A percentile compares a stretch with the other conserved stretches of the same genome.
Evolutionary conservation across 768 basidiomycete species (phyloP).

Genomic region (Tylopilus vinaceipallidus): DNA sequence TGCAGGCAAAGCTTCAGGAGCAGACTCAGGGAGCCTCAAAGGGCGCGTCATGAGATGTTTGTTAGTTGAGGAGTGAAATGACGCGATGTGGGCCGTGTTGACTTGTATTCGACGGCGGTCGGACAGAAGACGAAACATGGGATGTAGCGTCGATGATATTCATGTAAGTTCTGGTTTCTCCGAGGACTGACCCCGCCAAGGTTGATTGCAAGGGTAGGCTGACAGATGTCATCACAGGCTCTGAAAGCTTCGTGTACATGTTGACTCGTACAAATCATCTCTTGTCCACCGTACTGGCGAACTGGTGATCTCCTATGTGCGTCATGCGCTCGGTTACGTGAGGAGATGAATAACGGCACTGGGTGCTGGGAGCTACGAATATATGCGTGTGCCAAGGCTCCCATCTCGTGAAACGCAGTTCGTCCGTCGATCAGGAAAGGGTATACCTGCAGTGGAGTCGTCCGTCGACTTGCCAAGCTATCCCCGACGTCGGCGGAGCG

Average conservation of each 20-base stretch:
- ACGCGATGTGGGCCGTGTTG: background rate
- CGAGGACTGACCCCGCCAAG: background rate
- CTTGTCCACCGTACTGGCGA: background rate
- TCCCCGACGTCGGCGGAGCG: background rate
- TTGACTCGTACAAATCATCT: background rate
- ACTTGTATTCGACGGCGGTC: background rate
- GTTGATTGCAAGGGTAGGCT: background rate
- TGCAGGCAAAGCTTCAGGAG: slow-evolving; percentile 59
- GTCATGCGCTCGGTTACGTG: too few species aligned
- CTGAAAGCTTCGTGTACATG: background rate
- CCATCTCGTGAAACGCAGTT: background rate
- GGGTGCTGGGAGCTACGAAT: too few species aligned
- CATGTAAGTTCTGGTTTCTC: background rate
- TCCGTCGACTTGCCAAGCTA: background rate
- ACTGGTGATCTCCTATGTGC: background rate
- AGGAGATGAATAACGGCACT: too few species aligned
- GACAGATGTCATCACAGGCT: background rate
- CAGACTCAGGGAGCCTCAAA: slow-evolving; percentile 21
- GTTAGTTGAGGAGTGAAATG: background rate
- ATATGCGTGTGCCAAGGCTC: background rate
- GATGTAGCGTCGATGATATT: background rate
- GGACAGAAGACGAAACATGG: background rate
- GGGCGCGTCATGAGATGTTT: slow-evolving; percentile 16
- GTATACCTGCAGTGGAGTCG: too few species aligned
- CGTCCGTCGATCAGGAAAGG: background rate